Evolutionary conservation across 495 filamentous ascomycete genomes (phyloP), one percentile per base, ranked within the genome.

Genomic region (Elasticomyces elasticus): DNA sequence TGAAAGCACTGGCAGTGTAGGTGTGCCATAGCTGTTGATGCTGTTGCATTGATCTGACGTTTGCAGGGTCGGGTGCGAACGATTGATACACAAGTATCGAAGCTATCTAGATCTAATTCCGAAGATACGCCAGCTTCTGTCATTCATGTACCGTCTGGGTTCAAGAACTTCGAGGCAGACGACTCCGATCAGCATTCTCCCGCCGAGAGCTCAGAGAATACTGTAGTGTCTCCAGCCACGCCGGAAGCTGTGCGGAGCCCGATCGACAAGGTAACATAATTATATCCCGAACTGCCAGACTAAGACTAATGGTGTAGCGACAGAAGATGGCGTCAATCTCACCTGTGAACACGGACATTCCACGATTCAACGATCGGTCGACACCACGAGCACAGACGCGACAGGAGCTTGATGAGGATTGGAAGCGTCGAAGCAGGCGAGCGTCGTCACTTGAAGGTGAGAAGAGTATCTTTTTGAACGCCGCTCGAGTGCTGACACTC

Each of bases 321-420:
- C 35, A 46, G 33, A 33, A 33, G 42, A 3, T 45, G 17, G 27
- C 45, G 13, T 10, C 24, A 49, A 57, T 65, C 40, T 45, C 68
- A 59, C 49, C 62, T 7, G 56, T 62, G 56, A 56, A 65, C 64
- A 95, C 89, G 20, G 74, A 82, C 49, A 71, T 92, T 19, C 72
- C 79, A 27, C 80, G 80, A 15, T 71, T 72, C 62, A 66, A 79
- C 19, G 85, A 94, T 41, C 74, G 78, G 59, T 78, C 81, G 37
- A 95, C 89, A 13, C 89, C 89, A 1, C 79, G 85, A 53, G 89
- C 89, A 11, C 87, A 94, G 62, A 91, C 84, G 41, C 71, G 87
- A 46, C 74, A 80, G 54, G 83, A 86, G 42, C 70, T 78, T 38
- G 83, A 90, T 46, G 81, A 83, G 19, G 62, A 66, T 20, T 60